Evolutionary conservation across 768 basidiomycete genomes (phyloP).

Genomic region (Tricholoma saponaceum): DNA sequence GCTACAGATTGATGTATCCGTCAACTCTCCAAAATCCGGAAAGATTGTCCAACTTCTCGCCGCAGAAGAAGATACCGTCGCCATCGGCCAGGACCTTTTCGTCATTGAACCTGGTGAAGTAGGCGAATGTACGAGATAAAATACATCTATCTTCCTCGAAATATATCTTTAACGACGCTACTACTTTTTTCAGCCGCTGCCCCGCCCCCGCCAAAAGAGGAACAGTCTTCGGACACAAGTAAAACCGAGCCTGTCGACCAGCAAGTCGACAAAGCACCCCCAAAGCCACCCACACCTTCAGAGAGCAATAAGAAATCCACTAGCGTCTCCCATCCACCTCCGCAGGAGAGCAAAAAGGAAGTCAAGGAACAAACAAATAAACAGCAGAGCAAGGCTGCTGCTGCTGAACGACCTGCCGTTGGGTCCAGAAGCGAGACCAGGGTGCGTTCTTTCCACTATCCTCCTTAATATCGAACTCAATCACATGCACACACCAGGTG

Average conservation of each 20-base stretch:
- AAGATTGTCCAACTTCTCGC: constrained; percentile 85
- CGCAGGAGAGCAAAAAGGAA: constrained; percentile 31
- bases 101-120: constrained; percentile 80
- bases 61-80: constrained; percentile 90
- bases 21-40: constrained; percentile 88
- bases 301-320: constrained; percentile 25
- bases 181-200: constrained; percentile 18
- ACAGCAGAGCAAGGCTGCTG: constrained; percentile 26
- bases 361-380: constrained; percentile 22
- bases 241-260: constrained; percentile 42
- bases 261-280: constrained; percentile 41
- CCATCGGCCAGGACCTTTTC: constrained; percentile 93
- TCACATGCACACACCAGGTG: constrained; percentile 45
- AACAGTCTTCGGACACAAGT: constrained; percentile 22
- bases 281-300: constrained; percentile 41
- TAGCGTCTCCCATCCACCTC: constrained; percentile 14
- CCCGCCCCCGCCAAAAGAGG: constrained; percentile 30
- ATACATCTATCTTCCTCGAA: not conserved
- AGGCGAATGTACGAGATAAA: constrained; percentile 39
- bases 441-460: constrained; percentile 36
- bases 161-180: not conserved
- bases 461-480: not conserved
- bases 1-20: constrained; percentile 89
- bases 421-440: constrained; percentile 80
- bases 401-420: constrained; percentile 27